Conservation (phyloP, 176 grass and related monocot species). For the Stipa capillata region DNA sequence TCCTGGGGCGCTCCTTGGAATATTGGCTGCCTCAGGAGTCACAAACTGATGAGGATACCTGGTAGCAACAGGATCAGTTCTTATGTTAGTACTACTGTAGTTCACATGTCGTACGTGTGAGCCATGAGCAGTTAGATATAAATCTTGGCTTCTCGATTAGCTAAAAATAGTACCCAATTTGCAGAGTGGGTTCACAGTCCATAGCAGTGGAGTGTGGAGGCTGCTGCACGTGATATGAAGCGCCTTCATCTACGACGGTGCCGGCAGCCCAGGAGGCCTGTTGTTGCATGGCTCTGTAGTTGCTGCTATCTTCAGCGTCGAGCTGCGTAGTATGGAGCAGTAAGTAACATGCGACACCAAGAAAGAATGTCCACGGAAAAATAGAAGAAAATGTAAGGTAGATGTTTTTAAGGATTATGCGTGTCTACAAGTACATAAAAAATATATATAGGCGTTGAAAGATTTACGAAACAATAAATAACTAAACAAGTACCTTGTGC, state of each 20-base stretch:
- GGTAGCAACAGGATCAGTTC: background rate
- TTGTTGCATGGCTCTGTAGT: constrained; percentile 61
- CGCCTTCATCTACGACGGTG: constrained; percentile 27
- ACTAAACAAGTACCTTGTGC: constrained; percentile 62
- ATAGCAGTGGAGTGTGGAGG: constrained; percentile 41
- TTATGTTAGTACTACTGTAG: background rate
- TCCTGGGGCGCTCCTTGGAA: constrained; percentile 33
- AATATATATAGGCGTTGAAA: background rate
- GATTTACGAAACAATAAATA: background rate
- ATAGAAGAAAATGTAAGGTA: background rate
- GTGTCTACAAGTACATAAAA: background rate
- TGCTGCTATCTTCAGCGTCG: constrained; percentile 49
- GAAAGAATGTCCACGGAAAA: background rate
- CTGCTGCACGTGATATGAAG: constrained; percentile 47
- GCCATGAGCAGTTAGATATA: background rate
- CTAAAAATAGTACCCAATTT: constrained; percentile 57
- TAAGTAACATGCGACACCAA: background rate
- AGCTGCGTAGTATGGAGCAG: constrained; percentile 35
- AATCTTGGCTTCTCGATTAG: background rate
- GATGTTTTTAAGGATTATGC: background rate
- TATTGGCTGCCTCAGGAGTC: constrained; percentile 26
- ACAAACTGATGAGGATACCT: constrained; percentile 77
- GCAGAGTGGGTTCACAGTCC: constrained; percentile 76
- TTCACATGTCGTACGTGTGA: background rate
- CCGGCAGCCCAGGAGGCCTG: constrained; percentile 48